Percentiles rank a stretch among this genome's conserved stretches.
Conservation (phyloP, 2,329 filamentous ascomycete species). For the Lachnellula willkommii region DNA sequence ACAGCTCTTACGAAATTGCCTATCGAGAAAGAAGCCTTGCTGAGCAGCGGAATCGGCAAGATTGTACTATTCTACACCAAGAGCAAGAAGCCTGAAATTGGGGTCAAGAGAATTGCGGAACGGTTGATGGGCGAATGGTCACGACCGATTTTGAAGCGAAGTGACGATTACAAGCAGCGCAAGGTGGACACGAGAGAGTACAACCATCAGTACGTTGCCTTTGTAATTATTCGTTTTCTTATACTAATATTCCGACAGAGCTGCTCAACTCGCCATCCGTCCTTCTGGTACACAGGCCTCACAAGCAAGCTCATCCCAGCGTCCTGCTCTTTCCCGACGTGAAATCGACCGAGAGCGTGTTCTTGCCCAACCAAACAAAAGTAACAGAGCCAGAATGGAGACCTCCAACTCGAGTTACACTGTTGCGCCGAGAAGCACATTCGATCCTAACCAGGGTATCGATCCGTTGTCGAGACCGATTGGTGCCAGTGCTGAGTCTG, state of each 20-base stretch:
- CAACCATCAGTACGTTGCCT: constrained; percentile 52
- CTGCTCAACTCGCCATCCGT: constrained; percentile 31
- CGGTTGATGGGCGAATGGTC: constrained; percentile 94
- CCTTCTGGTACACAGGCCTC: constrained; percentile 28
- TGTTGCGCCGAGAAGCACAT: constrained; percentile 48
- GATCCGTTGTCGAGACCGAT: constrained; percentile 51
- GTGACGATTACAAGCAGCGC: constrained; percentile 89
- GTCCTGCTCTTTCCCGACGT: constrained; percentile 23
- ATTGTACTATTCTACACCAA: constrained; percentile 96
- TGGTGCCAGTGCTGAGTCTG: constrained; percentile 57
- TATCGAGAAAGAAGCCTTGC: constrained; percentile 83
- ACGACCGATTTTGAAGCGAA: constrained; percentile 85
- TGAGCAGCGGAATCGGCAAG: constrained; percentile 91
- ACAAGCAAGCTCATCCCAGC: constrained; percentile 25
- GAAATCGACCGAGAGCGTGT: constrained; percentile 50
- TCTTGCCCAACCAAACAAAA: constrained; percentile 49
- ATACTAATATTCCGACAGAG: constrained; percentile 21
- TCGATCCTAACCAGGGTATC: constrained; percentile 45
- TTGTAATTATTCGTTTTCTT: not conserved
- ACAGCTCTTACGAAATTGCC: constrained; percentile 72
- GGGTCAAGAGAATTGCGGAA: constrained; percentile 91
- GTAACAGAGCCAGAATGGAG: constrained; percentile 50
- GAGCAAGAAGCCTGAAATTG: constrained; percentile 80
- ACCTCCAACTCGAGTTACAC: constrained; percentile 32
- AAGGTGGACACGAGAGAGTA: constrained; percentile 59